These are phyloP conservation scores for Aspergillus carlsbadensis DNA, from an alignment of 495 filamentous ascomycete species.

Conservation along the genomic window DNA sequence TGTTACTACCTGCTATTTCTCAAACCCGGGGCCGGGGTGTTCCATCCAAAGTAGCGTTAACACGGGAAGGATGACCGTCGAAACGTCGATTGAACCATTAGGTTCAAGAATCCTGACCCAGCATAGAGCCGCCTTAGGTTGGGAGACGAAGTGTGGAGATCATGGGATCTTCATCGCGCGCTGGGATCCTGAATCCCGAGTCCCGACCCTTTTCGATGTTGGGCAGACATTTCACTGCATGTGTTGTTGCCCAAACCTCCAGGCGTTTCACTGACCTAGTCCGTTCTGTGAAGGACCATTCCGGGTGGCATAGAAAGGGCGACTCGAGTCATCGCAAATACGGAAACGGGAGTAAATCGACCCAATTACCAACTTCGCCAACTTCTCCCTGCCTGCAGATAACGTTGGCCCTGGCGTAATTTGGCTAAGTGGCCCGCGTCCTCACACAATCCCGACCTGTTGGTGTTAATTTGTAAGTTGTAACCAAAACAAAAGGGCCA, in stretches of 20 bases:
- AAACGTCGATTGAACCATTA: conserved; percentile 11
- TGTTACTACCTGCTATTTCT: neutral
- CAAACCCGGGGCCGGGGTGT: neutral
- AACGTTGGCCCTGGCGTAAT: neutral
- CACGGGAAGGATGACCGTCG: neutral
- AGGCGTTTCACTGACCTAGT: conserved; percentile 20
- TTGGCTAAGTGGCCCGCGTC: neutral
- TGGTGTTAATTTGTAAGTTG: conserved; percentile 1
- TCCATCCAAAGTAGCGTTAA: neutral
- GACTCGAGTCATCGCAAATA: neutral
- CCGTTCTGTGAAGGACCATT: neutral
- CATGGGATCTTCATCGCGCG: conserved; percentile 17
- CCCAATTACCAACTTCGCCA: neutral
- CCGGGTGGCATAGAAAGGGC: neutral
- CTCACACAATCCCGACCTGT: neutral
- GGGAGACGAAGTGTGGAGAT: conserved; percentile 18
- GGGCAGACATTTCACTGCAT: conserved; percentile 32
- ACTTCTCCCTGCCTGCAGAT: neutral
- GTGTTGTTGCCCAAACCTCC: conserved; percentile 30
- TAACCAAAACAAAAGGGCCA: neutral
- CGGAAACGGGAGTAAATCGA: neutral
- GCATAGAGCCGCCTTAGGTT: conserved; percentile 19
- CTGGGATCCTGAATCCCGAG: conserved; percentile 8
- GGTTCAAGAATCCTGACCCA: neutral
- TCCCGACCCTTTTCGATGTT: conserved; percentile 13